phyloP scores from a whole-genome alignment of 345 rosid genomes.

The Raphanus raphanistrum region DNA sequence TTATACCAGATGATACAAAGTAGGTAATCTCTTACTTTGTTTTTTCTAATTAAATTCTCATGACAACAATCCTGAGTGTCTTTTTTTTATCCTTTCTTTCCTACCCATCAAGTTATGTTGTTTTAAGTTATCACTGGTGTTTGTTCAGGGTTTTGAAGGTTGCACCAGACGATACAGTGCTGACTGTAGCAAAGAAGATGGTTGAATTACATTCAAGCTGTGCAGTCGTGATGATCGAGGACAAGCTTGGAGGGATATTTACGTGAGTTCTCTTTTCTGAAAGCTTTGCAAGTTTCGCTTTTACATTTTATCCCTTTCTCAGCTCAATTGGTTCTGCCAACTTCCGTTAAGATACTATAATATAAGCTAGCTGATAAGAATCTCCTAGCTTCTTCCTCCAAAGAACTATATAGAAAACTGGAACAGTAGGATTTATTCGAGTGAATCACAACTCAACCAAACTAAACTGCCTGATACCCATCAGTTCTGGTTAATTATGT shows the following conservation, averaged over 20 bases:
- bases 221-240: constrained; percentile 76
- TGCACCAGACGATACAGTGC: constrained; percentile 76
- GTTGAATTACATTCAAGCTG: constrained; percentile 67
- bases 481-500: background rate
- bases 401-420: background rate
- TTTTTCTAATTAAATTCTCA: background rate
- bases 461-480: background rate
- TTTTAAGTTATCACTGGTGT: background rate
- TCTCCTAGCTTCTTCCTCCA: background rate
- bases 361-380: background rate
- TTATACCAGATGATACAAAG: constrained; percentile 91
- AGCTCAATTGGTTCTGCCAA: background rate
- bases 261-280: constrained; percentile 60
- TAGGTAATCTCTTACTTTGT: constrained; percentile 66
- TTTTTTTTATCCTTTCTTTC: no score
- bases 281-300: background rate
- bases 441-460: background rate
- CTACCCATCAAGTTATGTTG: background rate
- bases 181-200: constrained; percentile 77
- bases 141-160: constrained; percentile 79
- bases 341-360: constrained; percentile 5
- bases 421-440: background rate
- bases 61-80: background rate
- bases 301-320: background rate
- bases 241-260: constrained; percentile 80